These are phyloP conservation scores for Trichoderma asperellum DNA, from an alignment of 2,329 filamentous ascomycete species.

Conservation along the genomic window DNA sequence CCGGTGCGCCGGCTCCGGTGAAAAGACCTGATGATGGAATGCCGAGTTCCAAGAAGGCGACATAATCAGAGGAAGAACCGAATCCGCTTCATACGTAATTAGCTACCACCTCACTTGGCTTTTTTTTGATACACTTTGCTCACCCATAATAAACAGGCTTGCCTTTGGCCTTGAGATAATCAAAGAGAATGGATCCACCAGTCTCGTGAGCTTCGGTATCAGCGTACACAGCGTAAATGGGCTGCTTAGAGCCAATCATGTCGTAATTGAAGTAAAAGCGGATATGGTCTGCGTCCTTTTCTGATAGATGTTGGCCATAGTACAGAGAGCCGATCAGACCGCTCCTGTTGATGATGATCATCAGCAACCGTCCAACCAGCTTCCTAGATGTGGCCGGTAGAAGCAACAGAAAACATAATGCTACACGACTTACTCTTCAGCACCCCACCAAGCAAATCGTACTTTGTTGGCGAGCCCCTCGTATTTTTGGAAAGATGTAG, in stretches of 20 bases:
- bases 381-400: background rate
- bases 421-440: conserved; percentile 43
- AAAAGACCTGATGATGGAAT: conserved; percentile 47
- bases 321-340: conserved; percentile 51
- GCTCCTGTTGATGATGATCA: conserved; percentile 33
- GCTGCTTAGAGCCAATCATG: conserved; percentile 62
- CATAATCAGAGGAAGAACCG: conserved; percentile 44
- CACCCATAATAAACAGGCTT: conserved; percentile 38
- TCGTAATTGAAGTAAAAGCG: conserved; percentile 72
- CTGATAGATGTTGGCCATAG: conserved; percentile 44
- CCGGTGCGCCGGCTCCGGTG: conserved; percentile 41
- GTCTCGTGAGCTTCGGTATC: conserved; percentile 45
- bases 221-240: conserved; percentile 47
- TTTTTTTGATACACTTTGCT: background rate
- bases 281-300: conserved; percentile 56
- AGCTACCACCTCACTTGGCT: background rate
- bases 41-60: conserved; percentile 44
- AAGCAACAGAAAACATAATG: background rate
- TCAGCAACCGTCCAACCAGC: background rate
- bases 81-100: conserved; percentile 35
- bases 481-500: conserved; percentile 42
- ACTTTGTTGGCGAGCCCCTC: conserved; percentile 46
- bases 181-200: conserved; percentile 40
- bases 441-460: conserved; percentile 47
- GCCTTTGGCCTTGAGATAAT: conserved; percentile 39